A percentile compares a stretch with the other conserved stretches of the same genome.
These are phyloP conservation scores for Sarocladium strictum DNA, from an alignment of 2,329 filamentous ascomycete genomes.

Conservation along the genomic window DNA sequence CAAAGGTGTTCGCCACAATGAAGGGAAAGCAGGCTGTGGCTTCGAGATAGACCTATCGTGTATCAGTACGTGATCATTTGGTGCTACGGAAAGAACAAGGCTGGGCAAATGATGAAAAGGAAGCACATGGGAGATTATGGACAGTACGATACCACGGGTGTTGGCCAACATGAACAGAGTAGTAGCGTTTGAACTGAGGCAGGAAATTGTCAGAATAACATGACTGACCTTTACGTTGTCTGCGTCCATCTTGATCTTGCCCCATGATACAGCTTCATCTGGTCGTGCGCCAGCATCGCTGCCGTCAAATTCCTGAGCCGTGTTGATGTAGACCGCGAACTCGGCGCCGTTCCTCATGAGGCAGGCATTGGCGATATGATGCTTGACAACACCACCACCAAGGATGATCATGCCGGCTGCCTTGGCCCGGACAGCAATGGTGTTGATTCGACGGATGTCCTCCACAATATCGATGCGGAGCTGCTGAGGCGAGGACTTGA, in stretches of 20 bases:
- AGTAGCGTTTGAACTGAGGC: too few species aligned
- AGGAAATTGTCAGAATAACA: neutral
- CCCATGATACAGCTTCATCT: conserved; percentile 97
- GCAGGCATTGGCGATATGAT: conserved; percentile 96
- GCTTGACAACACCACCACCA: conserved; percentile 92
- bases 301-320: conserved; percentile 93
- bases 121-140: neutral
- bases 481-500: conserved; percentile 76
- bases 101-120: neutral
- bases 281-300: conserved; percentile 92
- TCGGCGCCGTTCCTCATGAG: conserved; percentile 97
- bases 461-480: conserved; percentile 87
- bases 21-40: conserved; percentile 60
- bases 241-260: conserved; percentile 88
- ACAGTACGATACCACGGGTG: too few species aligned
- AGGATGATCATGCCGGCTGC: conserved; percentile 92
- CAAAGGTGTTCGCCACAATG: conserved; percentile 63
- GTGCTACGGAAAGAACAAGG: neutral
- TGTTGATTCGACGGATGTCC: conserved; percentile 91
- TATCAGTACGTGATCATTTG: neutral
- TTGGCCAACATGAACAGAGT: too few species aligned
- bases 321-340: conserved; percentile 96
- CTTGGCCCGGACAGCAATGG: conserved; percentile 79
- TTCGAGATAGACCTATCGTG: conserved; percentile 53
- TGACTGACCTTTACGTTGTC: conserved; percentile 76